Conservation (phyloP, 441 rosid species). For the Codiaeum variegatum region DNA sequence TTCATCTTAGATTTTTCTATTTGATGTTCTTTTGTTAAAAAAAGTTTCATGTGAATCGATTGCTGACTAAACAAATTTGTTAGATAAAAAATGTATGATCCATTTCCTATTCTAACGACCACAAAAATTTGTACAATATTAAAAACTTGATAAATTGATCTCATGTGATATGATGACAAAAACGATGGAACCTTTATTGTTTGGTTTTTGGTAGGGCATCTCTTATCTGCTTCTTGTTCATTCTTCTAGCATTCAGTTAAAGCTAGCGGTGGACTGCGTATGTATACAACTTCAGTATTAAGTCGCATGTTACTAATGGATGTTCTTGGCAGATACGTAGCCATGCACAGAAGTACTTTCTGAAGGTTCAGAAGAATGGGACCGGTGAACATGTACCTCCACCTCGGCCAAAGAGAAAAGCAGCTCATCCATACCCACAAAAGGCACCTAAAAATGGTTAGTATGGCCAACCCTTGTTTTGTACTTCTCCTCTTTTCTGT, state of each 20-base stretch:
- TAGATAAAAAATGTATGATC: background rate
- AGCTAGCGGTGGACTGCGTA: background rate
- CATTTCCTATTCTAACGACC: background rate
- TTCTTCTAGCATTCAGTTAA: background rate
- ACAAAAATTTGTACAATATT: background rate
- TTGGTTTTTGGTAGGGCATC: background rate
- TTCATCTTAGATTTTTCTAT: background rate
- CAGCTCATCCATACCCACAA: conserved; percentile 88
- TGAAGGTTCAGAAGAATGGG: conserved; percentile 90
- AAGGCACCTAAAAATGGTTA: conserved; percentile 74
- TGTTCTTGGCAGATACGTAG: conserved; percentile 75
- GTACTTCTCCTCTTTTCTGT: background rate
- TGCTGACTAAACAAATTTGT: background rate
- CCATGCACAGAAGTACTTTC: conserved; percentile 93
- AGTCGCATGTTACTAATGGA: conserved; percentile 15
- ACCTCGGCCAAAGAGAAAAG: conserved; percentile 94
- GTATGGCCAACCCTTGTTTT: background rate
- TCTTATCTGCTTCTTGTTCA: conserved; percentile 1
- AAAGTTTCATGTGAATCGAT: background rate
- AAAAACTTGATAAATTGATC: background rate
- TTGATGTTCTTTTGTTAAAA: background rate
- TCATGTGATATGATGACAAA: background rate
- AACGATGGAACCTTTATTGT: background rate
- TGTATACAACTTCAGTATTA: background rate
- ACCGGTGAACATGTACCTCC: conserved; percentile 88